Percentiles rank a stretch among this genome's conserved stretches.
phyloP scores from a whole-genome alignment of 2,329 filamentous ascomycete species.

The Grosmannia huntii region DNA sequence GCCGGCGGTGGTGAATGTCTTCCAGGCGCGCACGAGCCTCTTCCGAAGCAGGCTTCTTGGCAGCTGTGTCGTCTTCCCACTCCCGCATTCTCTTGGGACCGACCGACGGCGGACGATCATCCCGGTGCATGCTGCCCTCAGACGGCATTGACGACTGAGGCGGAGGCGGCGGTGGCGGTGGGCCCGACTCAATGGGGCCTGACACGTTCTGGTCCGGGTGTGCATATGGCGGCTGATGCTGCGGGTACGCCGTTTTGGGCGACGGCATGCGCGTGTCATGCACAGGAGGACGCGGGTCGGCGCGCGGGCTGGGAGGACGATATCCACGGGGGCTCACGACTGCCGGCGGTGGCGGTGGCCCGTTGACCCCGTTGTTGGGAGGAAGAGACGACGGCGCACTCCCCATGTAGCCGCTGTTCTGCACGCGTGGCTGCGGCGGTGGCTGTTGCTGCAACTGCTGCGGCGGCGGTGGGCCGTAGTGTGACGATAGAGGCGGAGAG shows the following conservation, averaged over 20 bases:
- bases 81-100: conserved; percentile 76
- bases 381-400: conserved; percentile 36
- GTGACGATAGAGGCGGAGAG: conserved; percentile 36
- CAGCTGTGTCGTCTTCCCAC: conserved; percentile 73
- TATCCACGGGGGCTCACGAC: conserved; percentile 49
- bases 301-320: conserved; percentile 65
- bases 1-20: conserved; percentile 67
- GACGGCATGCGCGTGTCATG: conserved; percentile 81
- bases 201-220: conserved; percentile 61
- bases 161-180: conserved; percentile 38
- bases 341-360: conserved; percentile 34
- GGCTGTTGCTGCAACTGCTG: conserved; percentile 28
- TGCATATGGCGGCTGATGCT: conserved; percentile 58
- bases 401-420: conserved; percentile 43
- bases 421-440: conserved; percentile 37
- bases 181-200: conserved; percentile 40
- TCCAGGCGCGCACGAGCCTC: conserved; percentile 79
- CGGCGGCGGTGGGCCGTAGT: conserved; percentile 42
- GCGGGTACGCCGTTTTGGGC: conserved; percentile 75
- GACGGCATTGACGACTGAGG: conserved; percentile 43
- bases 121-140: conserved; percentile 51
- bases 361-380: conserved; percentile 26
- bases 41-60: conserved; percentile 80
- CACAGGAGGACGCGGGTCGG: conserved; percentile 69
- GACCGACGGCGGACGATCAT: conserved; percentile 68